Conservation (phyloP, 2,329 filamentous ascomycete species). For the Alternaria novae-zelandiae region DNA sequence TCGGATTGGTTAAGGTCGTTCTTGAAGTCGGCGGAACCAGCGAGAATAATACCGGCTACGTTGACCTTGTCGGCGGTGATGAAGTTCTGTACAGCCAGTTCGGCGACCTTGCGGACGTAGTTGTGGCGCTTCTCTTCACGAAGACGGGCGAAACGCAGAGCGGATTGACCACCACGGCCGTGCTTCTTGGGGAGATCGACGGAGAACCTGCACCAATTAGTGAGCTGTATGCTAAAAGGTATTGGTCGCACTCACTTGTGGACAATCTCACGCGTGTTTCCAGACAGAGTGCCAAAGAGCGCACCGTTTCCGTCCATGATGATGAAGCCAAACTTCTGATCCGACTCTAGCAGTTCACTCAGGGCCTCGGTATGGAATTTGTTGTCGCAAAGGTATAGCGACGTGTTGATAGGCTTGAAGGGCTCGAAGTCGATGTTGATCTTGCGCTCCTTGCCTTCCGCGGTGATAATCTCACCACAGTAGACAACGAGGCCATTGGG, state of each 20-base stretch:
- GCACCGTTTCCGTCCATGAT: slow-evolving; percentile 99
- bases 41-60: slow-evolving; percentile 91
- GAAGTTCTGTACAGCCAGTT: slow-evolving; percentile 97
- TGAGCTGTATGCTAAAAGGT: background rate
- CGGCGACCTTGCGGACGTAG: slow-evolving; percentile 98
- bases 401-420: slow-evolving; percentile 99
- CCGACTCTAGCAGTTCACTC: slow-evolving; percentile 95
- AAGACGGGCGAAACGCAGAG: slow-evolving; percentile 98
- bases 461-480: slow-evolving; percentile 99
- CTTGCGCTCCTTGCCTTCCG: slow-evolving; percentile 98
- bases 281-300: slow-evolving; percentile 93
- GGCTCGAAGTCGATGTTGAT: slow-evolving; percentile 99
- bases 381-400: slow-evolving; percentile 99
- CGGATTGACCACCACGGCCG: slow-evolving; percentile 99
- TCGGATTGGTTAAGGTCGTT: slow-evolving; percentile 98
- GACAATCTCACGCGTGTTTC: slow-evolving; percentile 94
- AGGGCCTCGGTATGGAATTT: slow-evolving; percentile 99
- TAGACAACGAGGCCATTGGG: slow-evolving; percentile 98
- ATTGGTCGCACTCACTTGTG: slow-evolving; percentile 68
- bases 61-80: slow-evolving; percentile 99
- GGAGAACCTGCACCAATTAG: slow-evolving; percentile 64
- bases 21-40: slow-evolving; percentile 99
- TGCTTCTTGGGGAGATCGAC: slow-evolving; percentile 99
- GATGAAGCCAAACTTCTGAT: slow-evolving; percentile 99
- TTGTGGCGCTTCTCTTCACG: slow-evolving; percentile 99